Base-by-base conservation (phyloP, 2,329 filamentous ascomycete species). In the Decorospora gaudefroyi region DNA sequence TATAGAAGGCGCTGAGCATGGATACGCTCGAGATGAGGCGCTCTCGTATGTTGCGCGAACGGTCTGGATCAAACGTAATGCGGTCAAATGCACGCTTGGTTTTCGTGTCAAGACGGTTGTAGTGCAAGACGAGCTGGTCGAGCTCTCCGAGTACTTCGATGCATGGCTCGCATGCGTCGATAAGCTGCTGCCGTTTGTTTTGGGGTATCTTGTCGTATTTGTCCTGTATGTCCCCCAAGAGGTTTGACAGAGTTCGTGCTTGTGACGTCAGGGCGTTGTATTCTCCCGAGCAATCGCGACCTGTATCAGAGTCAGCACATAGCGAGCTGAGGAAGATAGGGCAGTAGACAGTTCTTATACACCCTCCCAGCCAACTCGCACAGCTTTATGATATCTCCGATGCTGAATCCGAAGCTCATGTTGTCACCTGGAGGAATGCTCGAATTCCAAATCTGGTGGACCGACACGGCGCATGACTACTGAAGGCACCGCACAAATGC, bases 21-120 rank as follows among this genome's bases (percentile, higher is more conserved):
- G 45, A 38, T 7, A 63, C 57, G 23, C 47, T 61, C 13, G 57
- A 43, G n/a, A 53, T 54, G 4, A 68, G 46, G 4, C 59, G 57
- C 15, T 55, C 55, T 3, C 60, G 55, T 10, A 68, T 31, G 11
- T 47, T 46, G 11, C 44, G 46, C 2, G 51, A 56, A n/a, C 44
- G 52, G 4, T 60, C 50, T 4, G 62, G 54, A 18, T 65, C 64
- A 54, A 57, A 68, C 40, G 54, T 61, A 27, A 67, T 18, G 10
- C 64, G 55, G 28, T 69, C 62, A 60, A 60, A 69, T 6, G 58
- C 50, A 22, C 64, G 49, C 39, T 61, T 63, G 42, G 45, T 59
- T 35, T 62, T 63, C 17, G 62, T 57, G 19, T 66, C 57, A 12
- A 68, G 57, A 10, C 42, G 43, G 37, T 65, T 62, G 49, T 67